phyloP scores from a whole-genome alignment of 1,284 basidiomycete species.

The Cryptococcus sp. region DNA sequence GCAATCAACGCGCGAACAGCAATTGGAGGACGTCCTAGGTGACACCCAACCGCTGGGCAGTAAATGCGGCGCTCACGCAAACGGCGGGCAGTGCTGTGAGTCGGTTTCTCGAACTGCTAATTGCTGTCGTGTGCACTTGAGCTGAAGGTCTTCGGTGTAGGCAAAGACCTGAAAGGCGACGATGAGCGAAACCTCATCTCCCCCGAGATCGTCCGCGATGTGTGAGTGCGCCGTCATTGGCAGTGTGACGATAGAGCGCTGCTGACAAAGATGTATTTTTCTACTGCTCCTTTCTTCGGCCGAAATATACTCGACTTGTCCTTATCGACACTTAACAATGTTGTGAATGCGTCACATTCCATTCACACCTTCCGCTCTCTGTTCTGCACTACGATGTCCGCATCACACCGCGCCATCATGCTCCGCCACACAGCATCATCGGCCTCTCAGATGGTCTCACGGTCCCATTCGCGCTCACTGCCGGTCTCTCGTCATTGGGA shows the following conservation, averaged over 20 bases:
- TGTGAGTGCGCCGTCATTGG: constrained; percentile 38
- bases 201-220: constrained; percentile 54
- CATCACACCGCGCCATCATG: neutral
- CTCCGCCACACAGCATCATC: constrained; percentile 67
- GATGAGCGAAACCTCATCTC: constrained; percentile 53
- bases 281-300: neutral
- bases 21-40: constrained; percentile 36
- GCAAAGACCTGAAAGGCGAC: constrained; percentile 53
- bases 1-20: constrained; percentile 19
- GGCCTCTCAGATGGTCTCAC: constrained; percentile 95
- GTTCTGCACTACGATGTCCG: neutral
- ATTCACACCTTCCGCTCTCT: neutral
- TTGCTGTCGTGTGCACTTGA: neutral
- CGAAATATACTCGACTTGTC: no score
- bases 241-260: neutral
- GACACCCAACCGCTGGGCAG: constrained; percentile 40
- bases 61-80: constrained; percentile 44
- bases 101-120: neutral
- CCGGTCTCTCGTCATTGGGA: constrained; percentile 83
- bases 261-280: neutral
- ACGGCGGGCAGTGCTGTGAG: constrained; percentile 43
- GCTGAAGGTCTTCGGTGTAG: neutral
- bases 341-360: neutral
- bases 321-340: no score
- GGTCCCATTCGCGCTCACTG: constrained; percentile 84